Conservation (phyloP, 2,329 filamentous ascomycete species). For the Scortechinia acanthostroma region DNA sequence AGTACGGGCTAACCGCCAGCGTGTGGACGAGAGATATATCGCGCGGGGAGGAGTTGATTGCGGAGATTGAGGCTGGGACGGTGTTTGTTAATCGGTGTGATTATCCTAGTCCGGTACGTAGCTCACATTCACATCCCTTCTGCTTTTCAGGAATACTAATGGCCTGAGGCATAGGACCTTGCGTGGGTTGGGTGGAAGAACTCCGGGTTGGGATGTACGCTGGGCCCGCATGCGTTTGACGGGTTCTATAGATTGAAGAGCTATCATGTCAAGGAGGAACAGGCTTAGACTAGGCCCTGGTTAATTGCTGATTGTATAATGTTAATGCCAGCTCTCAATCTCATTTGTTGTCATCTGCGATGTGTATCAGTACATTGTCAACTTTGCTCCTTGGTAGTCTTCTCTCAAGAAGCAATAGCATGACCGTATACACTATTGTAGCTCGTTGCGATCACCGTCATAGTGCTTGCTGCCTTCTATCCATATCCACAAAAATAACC, state of each 20-base stretch:
- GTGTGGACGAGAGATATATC: slow-evolving; percentile 88
- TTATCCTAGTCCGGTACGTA: slow-evolving; percentile 79
- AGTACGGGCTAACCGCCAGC: slow-evolving; percentile 90
- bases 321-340: too few species aligned
- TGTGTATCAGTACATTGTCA: too few species aligned
- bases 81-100: slow-evolving; percentile 95
- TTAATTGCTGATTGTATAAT: too few species aligned
- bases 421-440: too few species aligned
- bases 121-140: slow-evolving; percentile 6
- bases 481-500: too few species aligned
- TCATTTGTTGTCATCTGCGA: too few species aligned
- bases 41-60: slow-evolving; percentile 69
- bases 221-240: slow-evolving; percentile 86
- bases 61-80: slow-evolving; percentile 82
- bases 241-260: slow-evolving; percentile 96
- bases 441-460: too few species aligned
- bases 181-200: slow-evolving; percentile 99
- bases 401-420: too few species aligned
- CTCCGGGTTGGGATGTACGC: slow-evolving; percentile 82
- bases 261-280: slow-evolving; percentile 89
- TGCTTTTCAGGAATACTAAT: slow-evolving; percentile 11
- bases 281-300: too few species aligned
- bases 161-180: slow-evolving; percentile 54
- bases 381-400: too few species aligned
- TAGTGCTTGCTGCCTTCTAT: too few species aligned